Evolutionary conservation across 805 yeast genomes (phyloP).

Genomic region (Peterozyma toletana): DNA sequence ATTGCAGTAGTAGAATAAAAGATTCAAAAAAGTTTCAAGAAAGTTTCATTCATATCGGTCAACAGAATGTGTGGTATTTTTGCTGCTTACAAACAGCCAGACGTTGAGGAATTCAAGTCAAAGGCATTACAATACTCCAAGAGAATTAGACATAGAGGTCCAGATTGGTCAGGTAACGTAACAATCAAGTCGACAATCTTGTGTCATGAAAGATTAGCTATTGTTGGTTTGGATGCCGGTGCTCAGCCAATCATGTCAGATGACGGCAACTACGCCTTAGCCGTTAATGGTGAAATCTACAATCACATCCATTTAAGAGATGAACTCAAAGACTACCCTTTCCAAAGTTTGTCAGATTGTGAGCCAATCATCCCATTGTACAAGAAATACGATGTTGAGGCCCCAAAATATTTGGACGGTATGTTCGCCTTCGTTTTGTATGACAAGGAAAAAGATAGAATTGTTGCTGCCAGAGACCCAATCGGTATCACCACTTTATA

Average conservation of each 20-base stretch:
- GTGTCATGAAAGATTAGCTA: slow-evolving; percentile 94
- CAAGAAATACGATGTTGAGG: slow-evolving; percentile 78
- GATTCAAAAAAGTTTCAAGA: no score
- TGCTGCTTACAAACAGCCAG: slow-evolving; percentile 81
- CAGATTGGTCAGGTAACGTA: slow-evolving; percentile 96
- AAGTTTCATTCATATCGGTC: no score
- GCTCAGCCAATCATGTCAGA: slow-evolving; percentile 92
- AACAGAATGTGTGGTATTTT: slow-evolving; percentile 91
- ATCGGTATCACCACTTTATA: slow-evolving; percentile 95
- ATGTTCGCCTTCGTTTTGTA: slow-evolving; percentile 95
- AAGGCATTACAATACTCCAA: slow-evolving; percentile 87
- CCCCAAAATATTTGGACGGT: slow-evolving; percentile 92
- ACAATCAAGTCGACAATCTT: slow-evolving; percentile 74
- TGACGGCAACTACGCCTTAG: slow-evolving; percentile 65
- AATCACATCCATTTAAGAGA: slow-evolving; percentile 89
- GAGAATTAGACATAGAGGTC: slow-evolving; percentile 97
- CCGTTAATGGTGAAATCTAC: slow-evolving; percentile 98
- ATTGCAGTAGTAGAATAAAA: no score
- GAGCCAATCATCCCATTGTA: slow-evolving; percentile 95
- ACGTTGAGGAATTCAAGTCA: slow-evolving; percentile 73
- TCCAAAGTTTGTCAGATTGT: slow-evolving; percentile 88
- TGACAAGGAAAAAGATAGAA: slow-evolving; percentile 78
- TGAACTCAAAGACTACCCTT: slow-evolving; percentile 64
- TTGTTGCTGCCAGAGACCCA: slow-evolving; percentile 97
- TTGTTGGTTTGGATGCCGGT: slow-evolving; percentile 95